Base-by-base conservation (phyloP, 1,284 basidiomycete species). In the Tetrapyrgos nigripes region DNA sequence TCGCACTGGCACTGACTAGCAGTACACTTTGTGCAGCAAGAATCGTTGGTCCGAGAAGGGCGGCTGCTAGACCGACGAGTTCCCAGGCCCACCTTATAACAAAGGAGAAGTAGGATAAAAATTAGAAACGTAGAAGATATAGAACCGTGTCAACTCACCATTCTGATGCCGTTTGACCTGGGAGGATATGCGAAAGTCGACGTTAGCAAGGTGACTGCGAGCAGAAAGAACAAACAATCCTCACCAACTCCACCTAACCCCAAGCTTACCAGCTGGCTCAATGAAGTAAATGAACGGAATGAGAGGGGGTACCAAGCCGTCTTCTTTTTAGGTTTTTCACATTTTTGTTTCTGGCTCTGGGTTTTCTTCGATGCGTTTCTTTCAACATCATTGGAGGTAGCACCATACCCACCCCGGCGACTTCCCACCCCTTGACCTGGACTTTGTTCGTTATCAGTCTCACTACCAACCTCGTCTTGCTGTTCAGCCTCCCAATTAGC, bases 71-170 rank as follows among this genome's bases (percentile, higher is more conserved):
- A 3, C 79, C 77, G 11, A 92, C 77, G 3, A 94, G 78, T 70
- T 96, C 94, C 94, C 94, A 96, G 35, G 89, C 88, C 93, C 93
- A 96, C n/a, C n/a, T n/a, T n/a, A n/a, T n/a, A n/a, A n/a, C 94
- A 94, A 96, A 70, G 96, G 94, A 8, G 85, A 86, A 1, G 91
- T 91, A 40, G 77, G 6, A 37, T 33, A 10, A 37, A 17, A 35
- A 44, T 37, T 27, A 19, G 29, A 28, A 28, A 29, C 19, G 11
- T 33, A 21, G 43, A 3, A 52, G 19, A 14, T 33, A 37, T 37
- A 11, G 4, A n/a, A n/a, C n/a, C n/a, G n/a, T n/a, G n/a, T n/a
- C n/a, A n/a, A n/a, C n/a, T n/a, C n/a, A n/a, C 56, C 56, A 58
- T 31, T 58, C 56, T 10, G 50, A 47, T 3, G 50, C 56, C 2